Percentiles rank a stretch among this genome's conserved stretches.
These are phyloP conservation scores for Trypanosoma brucei DNA, from an alignment of 208 protist species.

Conservation along the genomic window DNA sequence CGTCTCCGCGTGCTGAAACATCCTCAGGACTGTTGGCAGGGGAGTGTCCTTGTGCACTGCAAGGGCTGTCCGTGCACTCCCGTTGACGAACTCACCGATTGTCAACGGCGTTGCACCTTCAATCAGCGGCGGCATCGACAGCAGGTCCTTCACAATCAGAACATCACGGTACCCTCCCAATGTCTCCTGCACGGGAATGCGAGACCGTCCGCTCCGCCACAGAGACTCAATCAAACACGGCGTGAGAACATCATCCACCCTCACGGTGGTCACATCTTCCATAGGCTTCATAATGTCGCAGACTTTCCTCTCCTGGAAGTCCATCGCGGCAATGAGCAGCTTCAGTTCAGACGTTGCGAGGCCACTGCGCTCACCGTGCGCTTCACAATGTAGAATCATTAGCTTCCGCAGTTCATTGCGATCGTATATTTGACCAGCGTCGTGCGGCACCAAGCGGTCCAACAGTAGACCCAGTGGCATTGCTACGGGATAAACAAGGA, in stretches of 20 bases:
- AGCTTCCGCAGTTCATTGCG: slow-evolving; percentile 80
- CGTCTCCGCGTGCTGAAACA: slow-evolving; percentile 76
- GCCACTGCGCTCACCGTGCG: slow-evolving; percentile 32
- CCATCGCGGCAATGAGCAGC: slow-evolving; percentile 81
- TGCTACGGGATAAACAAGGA: slow-evolving; percentile 76
- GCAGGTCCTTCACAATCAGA: slow-evolving; percentile 78
- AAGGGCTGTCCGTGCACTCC: slow-evolving; percentile 54
- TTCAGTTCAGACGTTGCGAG: slow-evolving; percentile 76
- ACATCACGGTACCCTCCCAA: slow-evolving; percentile 42
- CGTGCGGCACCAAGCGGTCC: slow-evolving; percentile 60
- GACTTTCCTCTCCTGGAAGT: slow-evolving; percentile 83
- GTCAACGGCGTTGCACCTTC: slow-evolving; percentile 26
- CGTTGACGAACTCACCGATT: slow-evolving; percentile 64
- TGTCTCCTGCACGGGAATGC: slow-evolving; percentile 59
- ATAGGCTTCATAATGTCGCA: slow-evolving; percentile 85
- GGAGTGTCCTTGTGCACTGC: slow-evolving; percentile 52
- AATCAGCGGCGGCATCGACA: slow-evolving; percentile 29
- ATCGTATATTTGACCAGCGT: slow-evolving; percentile 83
- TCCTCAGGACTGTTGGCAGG: slow-evolving; percentile 72
- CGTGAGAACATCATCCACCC: slow-evolving; percentile 63
- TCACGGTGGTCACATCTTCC: slow-evolving; percentile 41
- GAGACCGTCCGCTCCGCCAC: slow-evolving; percentile 80
- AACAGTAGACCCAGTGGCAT: slow-evolving; percentile 75
- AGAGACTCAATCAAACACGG: slow-evolving; percentile 66
- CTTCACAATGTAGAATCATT: slow-evolving; percentile 84